phyloP scores from a whole-genome alignment of 371 early-diverging fungal species.

The Mycotypha africana region DNA sequence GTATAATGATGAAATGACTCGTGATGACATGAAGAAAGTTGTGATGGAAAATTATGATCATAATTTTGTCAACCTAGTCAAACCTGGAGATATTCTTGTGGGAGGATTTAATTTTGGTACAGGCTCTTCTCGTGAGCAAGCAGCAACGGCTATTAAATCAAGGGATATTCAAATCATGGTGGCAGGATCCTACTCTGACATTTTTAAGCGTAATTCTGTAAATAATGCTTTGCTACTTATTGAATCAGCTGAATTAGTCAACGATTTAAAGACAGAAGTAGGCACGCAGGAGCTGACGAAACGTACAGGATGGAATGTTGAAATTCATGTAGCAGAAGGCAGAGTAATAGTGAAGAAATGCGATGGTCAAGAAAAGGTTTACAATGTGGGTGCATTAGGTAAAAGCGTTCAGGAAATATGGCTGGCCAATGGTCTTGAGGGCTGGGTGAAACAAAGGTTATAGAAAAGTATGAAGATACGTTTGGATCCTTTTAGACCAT shows the following conservation, averaged over 20 bases:
- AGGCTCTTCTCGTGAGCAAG: conserved; percentile 95
- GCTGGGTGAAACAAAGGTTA: conserved; percentile 73
- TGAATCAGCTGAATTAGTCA: conserved; percentile 80
- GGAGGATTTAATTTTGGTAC: conserved; percentile 95
- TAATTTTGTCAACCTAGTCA: conserved; percentile 64
- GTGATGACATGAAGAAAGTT: conserved; percentile 83
- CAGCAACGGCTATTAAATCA: conserved; percentile 90
- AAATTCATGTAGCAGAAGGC: conserved; percentile 51
- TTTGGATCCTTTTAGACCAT: too few relatives aligned
- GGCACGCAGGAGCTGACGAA: conserved; percentile 52
- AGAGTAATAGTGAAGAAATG: conserved; percentile 42
- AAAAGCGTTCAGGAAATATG: conserved; percentile 90
- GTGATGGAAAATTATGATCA: conserved; percentile 98
- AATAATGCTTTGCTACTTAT: conserved; percentile 91
- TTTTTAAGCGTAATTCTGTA: conserved; percentile 94
- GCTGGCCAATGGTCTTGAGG: conserved; percentile 88
- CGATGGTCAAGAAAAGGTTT: conserved; percentile 44
- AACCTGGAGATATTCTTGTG: conserved; percentile 75
- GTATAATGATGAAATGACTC: conserved; percentile 75
- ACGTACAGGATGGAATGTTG: conserved; percentile 70
- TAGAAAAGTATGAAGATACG: conserved; percentile 3
- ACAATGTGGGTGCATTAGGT: conserved; percentile 70
- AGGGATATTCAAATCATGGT: conserved; percentile 80
- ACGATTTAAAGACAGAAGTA: conserved; percentile 50
- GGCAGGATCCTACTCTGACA: conserved; percentile 90